Evolutionary conservation across 805 yeast genomes (phyloP).

Genomic region (Saturnispora hagleri): DNA sequence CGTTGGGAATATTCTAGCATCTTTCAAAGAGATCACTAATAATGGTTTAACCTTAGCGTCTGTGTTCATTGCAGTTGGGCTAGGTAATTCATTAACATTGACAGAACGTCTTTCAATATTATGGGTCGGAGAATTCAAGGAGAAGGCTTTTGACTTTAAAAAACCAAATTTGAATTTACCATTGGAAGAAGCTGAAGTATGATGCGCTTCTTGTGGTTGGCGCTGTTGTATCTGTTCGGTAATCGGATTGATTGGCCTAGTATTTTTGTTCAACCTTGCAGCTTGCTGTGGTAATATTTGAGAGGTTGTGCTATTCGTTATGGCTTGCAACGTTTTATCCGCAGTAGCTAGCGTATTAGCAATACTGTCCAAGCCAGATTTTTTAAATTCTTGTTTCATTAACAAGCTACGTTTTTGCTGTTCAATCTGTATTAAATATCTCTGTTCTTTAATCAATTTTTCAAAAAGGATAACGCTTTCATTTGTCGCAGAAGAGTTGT

Average conservation of each 20-base stretch:
- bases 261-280: background rate
- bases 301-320: background rate
- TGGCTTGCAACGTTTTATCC: background rate
- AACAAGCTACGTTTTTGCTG: slow-evolving; percentile 7
- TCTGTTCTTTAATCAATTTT: slow-evolving; percentile 38
- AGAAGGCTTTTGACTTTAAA: slow-evolving; percentile 45
- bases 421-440: slow-evolving; percentile 46
- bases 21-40: slow-evolving; percentile 37
- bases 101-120: slow-evolving; percentile 26
- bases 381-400: background rate
- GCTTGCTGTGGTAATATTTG: background rate
- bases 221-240: background rate
- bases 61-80: slow-evolving; percentile 23
- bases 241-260: background rate
- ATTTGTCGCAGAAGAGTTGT: slow-evolving; percentile 27
- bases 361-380: background rate
- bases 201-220: background rate
- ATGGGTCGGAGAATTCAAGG: slow-evolving; percentile 32
- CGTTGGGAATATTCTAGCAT: slow-evolving; percentile 41
- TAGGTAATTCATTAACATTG: slow-evolving; percentile 50
- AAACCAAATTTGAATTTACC: slow-evolving; percentile 24
- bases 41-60: slow-evolving; percentile 39
- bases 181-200: slow-evolving; percentile 4
- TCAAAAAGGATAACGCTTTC: slow-evolving; percentile 33
- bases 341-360: background rate